These are phyloP conservation scores for Acarospora socialis DNA, from an alignment of 2,329 filamentous ascomycete genomes.

Conservation along the genomic window DNA sequence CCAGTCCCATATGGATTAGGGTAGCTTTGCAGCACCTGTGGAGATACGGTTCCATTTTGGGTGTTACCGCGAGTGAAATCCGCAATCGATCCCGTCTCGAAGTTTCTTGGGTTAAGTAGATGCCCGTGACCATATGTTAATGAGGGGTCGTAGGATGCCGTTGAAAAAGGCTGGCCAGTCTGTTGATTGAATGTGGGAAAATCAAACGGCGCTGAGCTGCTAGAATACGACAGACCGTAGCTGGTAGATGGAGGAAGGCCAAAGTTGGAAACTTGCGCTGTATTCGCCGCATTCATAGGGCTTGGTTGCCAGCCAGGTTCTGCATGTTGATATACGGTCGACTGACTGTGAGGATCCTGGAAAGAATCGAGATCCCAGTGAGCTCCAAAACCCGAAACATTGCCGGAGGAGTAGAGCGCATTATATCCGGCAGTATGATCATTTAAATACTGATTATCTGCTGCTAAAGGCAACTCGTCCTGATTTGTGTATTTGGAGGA, in stretches of 20 bases:
- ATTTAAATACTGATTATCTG: too few relatives aligned
- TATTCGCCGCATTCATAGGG: too few relatives aligned
- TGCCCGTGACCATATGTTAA: conserved; percentile 6
- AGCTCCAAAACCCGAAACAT: too few relatives aligned
- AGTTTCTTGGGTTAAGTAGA: background rate
- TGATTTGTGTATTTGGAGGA: too few relatives aligned
- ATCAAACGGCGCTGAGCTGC: conserved; percentile 9
- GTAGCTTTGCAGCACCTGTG: conserved; percentile 11
- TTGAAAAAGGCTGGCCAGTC: conserved; percentile 1
- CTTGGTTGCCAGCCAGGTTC: too few relatives aligned
- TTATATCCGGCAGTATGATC: too few relatives aligned
- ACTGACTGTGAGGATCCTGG: too few relatives aligned
- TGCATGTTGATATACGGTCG: too few relatives aligned
- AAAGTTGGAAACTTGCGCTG: too few relatives aligned
- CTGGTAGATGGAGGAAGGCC: conserved; percentile 3
- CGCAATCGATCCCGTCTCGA: background rate
- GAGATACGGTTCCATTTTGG: conserved; percentile 12
- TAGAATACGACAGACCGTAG: conserved; percentile 9
- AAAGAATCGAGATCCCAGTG: too few relatives aligned
- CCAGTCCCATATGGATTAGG: conserved; percentile 5
- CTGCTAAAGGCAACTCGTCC: too few relatives aligned
- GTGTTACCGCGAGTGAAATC: background rate
- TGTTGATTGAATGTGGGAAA: conserved; percentile 11
- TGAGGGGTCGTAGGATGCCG: conserved; percentile 6
- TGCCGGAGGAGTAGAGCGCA: too few relatives aligned